Conservation (phyloP, 495 filamentous ascomycete species). For the Hypoxylon perforatum region DNA sequence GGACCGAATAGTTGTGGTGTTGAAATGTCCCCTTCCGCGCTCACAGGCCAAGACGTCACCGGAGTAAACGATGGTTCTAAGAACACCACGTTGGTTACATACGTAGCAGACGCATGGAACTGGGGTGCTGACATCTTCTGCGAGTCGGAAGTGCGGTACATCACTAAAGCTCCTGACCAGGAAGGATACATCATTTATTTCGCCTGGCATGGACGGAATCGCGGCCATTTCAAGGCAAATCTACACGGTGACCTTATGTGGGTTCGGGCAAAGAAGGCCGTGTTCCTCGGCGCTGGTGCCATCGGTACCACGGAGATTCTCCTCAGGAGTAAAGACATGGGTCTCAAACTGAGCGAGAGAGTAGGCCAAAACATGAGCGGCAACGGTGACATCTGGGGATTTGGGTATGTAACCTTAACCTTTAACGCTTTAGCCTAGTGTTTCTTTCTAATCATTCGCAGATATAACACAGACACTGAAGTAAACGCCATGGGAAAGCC, state of each 20-base stretch:
- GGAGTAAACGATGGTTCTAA: constrained; percentile 77
- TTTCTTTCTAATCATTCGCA: constrained; percentile 36
- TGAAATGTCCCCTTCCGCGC: constrained; percentile 66
- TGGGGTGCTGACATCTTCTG: constrained; percentile 81
- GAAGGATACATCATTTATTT: constrained; percentile 72
- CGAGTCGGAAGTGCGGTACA: constrained; percentile 73
- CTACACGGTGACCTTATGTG: constrained; percentile 73
- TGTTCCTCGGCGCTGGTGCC: constrained; percentile 70
- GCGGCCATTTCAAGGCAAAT: constrained; percentile 65
- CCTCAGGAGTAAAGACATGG: constrained; percentile 69
- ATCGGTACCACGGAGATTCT: constrained; percentile 75
- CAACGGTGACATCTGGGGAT: constrained; percentile 74
- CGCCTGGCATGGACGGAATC: constrained; percentile 71
- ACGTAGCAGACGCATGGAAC: constrained; percentile 78
- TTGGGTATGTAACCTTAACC: constrained; percentile 60
- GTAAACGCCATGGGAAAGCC: constrained; percentile 67
- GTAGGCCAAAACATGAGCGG: constrained; percentile 73
- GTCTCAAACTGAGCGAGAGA: constrained; percentile 65
- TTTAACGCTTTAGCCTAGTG: not conserved
- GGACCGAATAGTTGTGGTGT: constrained; percentile 71
- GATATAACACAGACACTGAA: constrained; percentile 66
- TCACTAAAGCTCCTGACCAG: constrained; percentile 63
- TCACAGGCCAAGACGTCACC: constrained; percentile 71
- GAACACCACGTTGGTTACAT: constrained; percentile 71
- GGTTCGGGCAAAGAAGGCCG: constrained; percentile 70